Base-by-base conservation (phyloP, 495 filamentous ascomycete species). In the Pseudomonodictys pantanalensis region DNA sequence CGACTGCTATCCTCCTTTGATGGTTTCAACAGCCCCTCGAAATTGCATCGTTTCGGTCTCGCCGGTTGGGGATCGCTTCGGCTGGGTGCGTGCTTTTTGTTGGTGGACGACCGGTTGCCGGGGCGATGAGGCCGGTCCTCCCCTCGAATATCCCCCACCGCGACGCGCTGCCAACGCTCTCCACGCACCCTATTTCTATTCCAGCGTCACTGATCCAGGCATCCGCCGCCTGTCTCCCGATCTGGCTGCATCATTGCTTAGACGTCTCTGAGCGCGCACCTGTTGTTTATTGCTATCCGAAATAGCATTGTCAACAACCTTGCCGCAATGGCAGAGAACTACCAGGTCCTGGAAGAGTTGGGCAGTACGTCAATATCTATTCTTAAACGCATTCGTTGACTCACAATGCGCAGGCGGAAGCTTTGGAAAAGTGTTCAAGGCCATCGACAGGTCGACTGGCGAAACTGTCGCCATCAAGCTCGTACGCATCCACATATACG, bases 381-480 rank as follows among this genome's bases (percentile, higher is more conserved):
- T 18, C 26, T 22, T 22, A 6, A 35, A 15, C 9, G 41, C 6
- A 25, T 26, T n/a, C 33, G 32, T 39, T 58, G 24, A n/a, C 28
- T 30, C 35, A 41, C 57, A 20, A 60, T 23, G 18, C n/a, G 44
- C 63, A 75, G 91, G 92, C 71, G 92, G 92, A 39, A 97, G 92
- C 73, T 97, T 98, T 73, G 93, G 93, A 48, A 85, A 88, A 23
- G 93, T 98, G 20, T 98, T 96, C 80, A 98, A 98, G 75, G 93
- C 86, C 24, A 89, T 95, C 70, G 90, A 95, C 67, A 85, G 83
- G 63, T 73, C 82, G 9, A 95, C 90, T 8, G 91, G 91, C 39
- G 89, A 96, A 65, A 85, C 91, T 38, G 91, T 96, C 48, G 92
- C 91, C 5, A 89, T 96, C 69, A 96, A 96, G 71, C 89, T 91